Evolutionary conservation across 116 monocot genomes (phyloP), one percentile per base, ranked within the genome.

Genomic region (Zostera marina): DNA sequence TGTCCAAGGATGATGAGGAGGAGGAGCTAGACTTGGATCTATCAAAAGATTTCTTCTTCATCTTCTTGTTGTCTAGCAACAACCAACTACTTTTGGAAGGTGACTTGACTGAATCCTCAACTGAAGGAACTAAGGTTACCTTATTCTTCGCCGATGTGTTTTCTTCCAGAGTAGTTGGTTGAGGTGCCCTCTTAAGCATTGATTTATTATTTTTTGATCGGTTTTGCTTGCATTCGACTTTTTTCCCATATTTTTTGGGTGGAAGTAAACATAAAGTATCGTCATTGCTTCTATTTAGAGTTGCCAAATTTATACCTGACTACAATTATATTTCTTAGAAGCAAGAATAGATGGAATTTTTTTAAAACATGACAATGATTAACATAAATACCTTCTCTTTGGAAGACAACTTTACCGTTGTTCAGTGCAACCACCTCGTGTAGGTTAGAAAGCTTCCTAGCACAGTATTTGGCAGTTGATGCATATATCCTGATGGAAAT

Each of bases 361-460:
- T 13, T 21, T 11, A 22, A 5, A 54, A 32, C 13, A 22, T 22
- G 15, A 3, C 47, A 47, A 47, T 11, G n/a, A n/a, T n/a, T n/a
- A n/a, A n/a, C n/a, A n/a, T n/a, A n/a, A n/a, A 47, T 11, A 3
- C 47, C 11, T 51, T 79, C 86, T 74, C 71, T 77, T 43, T 67
- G 68, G 55, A 72, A 91, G 9, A 91, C 22, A 21, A 86, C 66
- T 72, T 85, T 91, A 52, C 91, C 91, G 54, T 82, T 86, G 71
- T 56, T 78, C 20, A 85, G 73, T 0, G 82, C 91, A 12, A 80
- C 15, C 11, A 91, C 86, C 22, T 73, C 61, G 62, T 86, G 86
- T 26, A 58, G 58, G 9, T 19, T 20, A 9, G 75, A 42, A 26
- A 91, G 64, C 53, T 80, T 82, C 68, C 76, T 82, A 3, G 82